Base-by-base conservation (phyloP, 148 eudicot genomes). In the Gaultheria prostrata region DNA sequence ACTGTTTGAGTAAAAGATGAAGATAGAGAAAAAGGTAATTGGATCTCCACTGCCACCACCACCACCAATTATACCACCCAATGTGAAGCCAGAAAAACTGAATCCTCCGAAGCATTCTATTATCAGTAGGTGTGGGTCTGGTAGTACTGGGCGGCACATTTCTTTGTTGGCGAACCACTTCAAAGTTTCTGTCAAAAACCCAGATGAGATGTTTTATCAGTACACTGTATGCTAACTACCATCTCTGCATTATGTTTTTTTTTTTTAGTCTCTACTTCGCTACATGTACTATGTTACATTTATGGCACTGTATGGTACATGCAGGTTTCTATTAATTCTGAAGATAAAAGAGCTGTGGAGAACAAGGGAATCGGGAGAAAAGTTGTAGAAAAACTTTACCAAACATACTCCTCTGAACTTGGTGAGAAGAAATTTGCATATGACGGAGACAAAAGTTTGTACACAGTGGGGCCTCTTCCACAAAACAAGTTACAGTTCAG, bases 391-490 rank as follows among this genome's bases (percentile, higher is more conserved):
- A 90, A 86, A 80, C 89, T 97, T 9, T 85, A 78, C 82, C 87
- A 87, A 78, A 88, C 89, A 12, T 86, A 92, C 80, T 48, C 89
- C 53, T 78, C 92, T 70, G 90, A 93, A 73, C 86, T 94, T 54
- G 87, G 81, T 82, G 92, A 90, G 11, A 94, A 87, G 82, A 43
- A 35, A 28, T 87, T 89, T 77, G 92, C 89, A 32, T 97, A 92
- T 82, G 98, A 94, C 81, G 97, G 98, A 77, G 93, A 90, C 71
- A 88, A 90, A 79, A 89, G 83, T 85, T 67, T 93, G 84, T 93
- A 88, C 80, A 93, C 97, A 21, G 82, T 92, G 78, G 93, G 93
- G 50, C 90, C 97, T 85, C 85, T 97, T 10, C 91, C 91, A 3
- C 86, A 83, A 32, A 88, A 88, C 78, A 88, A 84, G 50, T 84